Evolutionary conservation across 2,329 filamentous ascomycete species (phyloP), one percentile per base, ranked within the genome.

Genomic region (Botrytis galanthina): DNA sequence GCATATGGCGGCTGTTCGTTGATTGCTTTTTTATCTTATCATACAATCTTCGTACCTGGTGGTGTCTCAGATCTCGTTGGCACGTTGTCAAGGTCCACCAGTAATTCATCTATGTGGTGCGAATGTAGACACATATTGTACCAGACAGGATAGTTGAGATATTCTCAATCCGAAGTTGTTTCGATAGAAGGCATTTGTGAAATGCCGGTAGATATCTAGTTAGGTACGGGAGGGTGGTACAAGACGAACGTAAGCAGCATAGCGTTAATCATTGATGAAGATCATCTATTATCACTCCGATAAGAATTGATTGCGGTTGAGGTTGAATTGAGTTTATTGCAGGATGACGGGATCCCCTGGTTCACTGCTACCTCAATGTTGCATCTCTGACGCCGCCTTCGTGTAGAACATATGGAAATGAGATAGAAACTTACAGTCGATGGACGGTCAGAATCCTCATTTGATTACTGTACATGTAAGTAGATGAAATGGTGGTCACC

Each of bases 41-140:
- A 66, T 42, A 57, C 22, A 29, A 72, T 46, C 20, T 42, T 26
- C 48, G 60, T 72, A 42, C 48, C 44, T 68, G 71, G 29, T 60
- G 16, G 39, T 60, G 71, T 72, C 71, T 72, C 63, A 68, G 62
- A 72, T 68, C 48, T 67, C 39, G 37, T 68, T 72, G 71, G 48
- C 62, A 68, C 18, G 29, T 57, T 68, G 48, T n/a, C 66, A 69
- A 57, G 48, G 48, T 57, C 66, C 37, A 44, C 48, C 48, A 22
- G 37, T 16, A 44, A 44, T 39, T 29, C 64, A 39, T 68, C 64
- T 66, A 46, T 48, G 12, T 14, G 42, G 29, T 35, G 35, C 29
- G 20, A 48, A 48, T 26, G 62, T 48, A 67, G 14, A 54, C 26
- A 39, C 35, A n/a, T 10, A 42, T 42, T 42, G 64, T 32, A 39